Evolutionary conservation across 768 basidiomycete species (phyloP), one percentile per base, ranked within the genome.

Genomic region (Suillus variegatus): DNA sequence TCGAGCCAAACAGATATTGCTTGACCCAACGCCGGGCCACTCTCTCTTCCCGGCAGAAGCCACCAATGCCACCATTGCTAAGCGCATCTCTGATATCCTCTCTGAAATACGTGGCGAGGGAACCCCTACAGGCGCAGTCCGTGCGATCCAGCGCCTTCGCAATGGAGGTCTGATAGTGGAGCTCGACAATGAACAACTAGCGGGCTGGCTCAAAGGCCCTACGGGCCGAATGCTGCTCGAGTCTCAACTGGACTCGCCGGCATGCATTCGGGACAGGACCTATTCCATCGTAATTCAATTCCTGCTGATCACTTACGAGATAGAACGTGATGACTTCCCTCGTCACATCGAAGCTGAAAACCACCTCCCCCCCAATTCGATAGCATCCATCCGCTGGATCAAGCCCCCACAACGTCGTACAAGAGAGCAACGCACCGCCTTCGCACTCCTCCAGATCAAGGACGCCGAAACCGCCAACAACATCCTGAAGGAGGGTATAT

Each of bases 321-420:
- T 70, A 0, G 46, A 40, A 12, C 7, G 38, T 3, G 49, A 62
- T 6, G 36, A 40, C 0, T 56, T 35, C 1, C 35, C 67, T 1
- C 25, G 52, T 0, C n/a, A 9, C 7, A 47, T 76, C 0, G 74
- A 77, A 44, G n/a, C 52, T 1, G 66, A 65, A n/a, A 73, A 67
- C 38, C 52, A 49, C 28, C 46, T 74, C 0, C 35, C 25, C 2
- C 1, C 32, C 0, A 58, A 64, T 0, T 36, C 55, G 9, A 68
- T 78, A 1, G 44, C 41, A 0, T 22, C 28, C 8, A 71, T 71
- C 1, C 62, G 66, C 14, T 80, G 67, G 70, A 73, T 79, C 28
- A 78, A 78, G 52, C 68, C 73, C 0, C 25, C 64, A 0, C 64
- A 69, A 14, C 35, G 64, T 1, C 65, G 72, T 0, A 6, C 20